phyloP scores from a whole-genome alignment of 768 basidiomycete genomes.

The Inosperma sp. region DNA sequence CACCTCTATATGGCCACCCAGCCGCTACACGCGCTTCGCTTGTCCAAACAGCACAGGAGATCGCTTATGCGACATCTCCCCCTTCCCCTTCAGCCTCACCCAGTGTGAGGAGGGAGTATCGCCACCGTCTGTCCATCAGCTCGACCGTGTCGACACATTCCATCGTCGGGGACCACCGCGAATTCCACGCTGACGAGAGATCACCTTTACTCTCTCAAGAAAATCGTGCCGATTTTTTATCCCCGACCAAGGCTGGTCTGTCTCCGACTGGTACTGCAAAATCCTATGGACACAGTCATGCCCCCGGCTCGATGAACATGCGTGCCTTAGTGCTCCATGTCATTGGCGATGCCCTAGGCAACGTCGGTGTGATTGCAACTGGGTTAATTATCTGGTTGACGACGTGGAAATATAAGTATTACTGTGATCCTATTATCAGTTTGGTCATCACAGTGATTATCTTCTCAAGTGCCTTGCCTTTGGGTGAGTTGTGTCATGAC shows the following conservation, averaged over 20 bases:
- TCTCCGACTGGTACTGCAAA: slow-evolving; percentile 23
- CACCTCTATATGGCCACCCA: slow-evolving; percentile 70
- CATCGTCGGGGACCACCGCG: slow-evolving; percentile 3
- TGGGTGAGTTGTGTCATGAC: slow-evolving; percentile 47
- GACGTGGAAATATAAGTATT: slow-evolving; percentile 79
- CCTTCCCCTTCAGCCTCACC: slow-evolving; percentile 36
- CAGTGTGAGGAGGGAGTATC: slow-evolving; percentile 21
- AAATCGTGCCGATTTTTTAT: too few species aligned
- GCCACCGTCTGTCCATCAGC: slow-evolving; percentile 26
- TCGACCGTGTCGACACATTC: too few species aligned
- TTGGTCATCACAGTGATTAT: slow-evolving; percentile 95
- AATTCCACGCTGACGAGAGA: neutral
- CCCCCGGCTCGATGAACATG: slow-evolving; percentile 89
- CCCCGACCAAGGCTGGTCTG: too few species aligned
- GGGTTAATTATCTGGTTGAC: slow-evolving; percentile 94
- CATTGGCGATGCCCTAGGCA: slow-evolving; percentile 93
- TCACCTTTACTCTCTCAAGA: slow-evolving; percentile 3
- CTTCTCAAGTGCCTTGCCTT: slow-evolving; percentile 89
- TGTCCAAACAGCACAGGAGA: slow-evolving; percentile 80
- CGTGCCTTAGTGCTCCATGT: slow-evolving; percentile 92
- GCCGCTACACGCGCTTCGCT: slow-evolving; percentile 67
- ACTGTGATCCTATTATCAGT: slow-evolving; percentile 91
- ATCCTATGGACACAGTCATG: slow-evolving; percentile 23
- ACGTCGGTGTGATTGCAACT: slow-evolving; percentile 94
- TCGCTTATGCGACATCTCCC: slow-evolving; percentile 54